Conservation (phyloP, 139 green algal genomes). For the Pycnococcus provasolii region DNA sequence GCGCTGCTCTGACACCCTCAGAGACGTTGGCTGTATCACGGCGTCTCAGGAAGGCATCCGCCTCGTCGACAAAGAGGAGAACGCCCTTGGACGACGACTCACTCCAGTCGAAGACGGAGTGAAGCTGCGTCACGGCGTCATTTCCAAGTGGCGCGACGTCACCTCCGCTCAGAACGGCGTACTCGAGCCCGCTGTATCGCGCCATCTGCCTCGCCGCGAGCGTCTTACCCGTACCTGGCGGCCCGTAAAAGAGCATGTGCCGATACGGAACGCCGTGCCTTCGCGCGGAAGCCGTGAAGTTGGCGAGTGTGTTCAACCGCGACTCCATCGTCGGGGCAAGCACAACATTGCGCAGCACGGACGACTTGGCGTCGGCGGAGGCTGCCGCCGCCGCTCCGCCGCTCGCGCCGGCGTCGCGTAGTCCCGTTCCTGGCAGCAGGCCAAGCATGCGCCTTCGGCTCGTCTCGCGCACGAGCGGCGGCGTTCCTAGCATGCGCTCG, state of each 20-base stretch:
- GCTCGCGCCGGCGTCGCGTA: background rate
- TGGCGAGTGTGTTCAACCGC: conserved; percentile 73
- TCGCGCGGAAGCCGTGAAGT: conserved; percentile 80
- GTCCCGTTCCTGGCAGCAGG: background rate
- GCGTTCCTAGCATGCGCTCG: conserved; percentile 35
- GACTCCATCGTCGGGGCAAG: conserved; percentile 63
- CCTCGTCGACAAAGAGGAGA: conserved; percentile 82
- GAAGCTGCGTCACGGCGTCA: conserved; percentile 86
- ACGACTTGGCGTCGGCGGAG: background rate
- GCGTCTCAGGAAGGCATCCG: conserved; percentile 83
- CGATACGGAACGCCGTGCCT: conserved; percentile 83
- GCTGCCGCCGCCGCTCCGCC: background rate
- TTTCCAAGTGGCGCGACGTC: conserved; percentile 84
- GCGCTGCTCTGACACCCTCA: conserved; percentile 71
- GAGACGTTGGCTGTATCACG: conserved; percentile 56
- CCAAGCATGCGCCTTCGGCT: conserved; percentile 26
- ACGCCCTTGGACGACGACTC: conserved; percentile 53
- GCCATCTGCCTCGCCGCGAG: conserved; percentile 93
- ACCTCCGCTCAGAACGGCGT: conserved; percentile 92
- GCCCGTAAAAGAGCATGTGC: conserved; percentile 69
- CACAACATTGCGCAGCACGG: conserved; percentile 72
- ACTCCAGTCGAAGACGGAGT: conserved; percentile 95
- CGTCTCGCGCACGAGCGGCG: conserved; percentile 56
- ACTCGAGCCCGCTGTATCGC: conserved; percentile 81
- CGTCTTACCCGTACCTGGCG: conserved; percentile 77